Conservation (phyloP, 805 yeast genomes). For the Yamadazyma insecticola region DNA sequence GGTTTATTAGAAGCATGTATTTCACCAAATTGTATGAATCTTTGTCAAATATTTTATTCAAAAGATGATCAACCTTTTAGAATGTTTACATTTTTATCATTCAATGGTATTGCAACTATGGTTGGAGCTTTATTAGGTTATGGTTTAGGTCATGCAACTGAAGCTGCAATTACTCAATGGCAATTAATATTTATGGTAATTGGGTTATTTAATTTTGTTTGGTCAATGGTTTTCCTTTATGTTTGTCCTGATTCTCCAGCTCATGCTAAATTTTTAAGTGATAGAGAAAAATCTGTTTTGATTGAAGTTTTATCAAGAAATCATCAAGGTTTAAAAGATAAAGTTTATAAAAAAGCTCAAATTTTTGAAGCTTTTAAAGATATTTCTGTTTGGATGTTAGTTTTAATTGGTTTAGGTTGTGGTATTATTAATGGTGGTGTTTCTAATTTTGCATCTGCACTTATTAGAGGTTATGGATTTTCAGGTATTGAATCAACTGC, state of each 20-base stretch:
- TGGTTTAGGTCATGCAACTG: slow-evolving; percentile 26
- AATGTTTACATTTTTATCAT: slow-evolving; percentile 22
- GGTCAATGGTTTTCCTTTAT: slow-evolving; percentile 14
- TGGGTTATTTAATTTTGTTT: slow-evolving; percentile 17
- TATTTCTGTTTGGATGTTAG: slow-evolving; percentile 15
- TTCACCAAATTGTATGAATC: slow-evolving; percentile 29
- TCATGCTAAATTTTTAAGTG: slow-evolving; percentile 26
- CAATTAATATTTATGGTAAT: slow-evolving; percentile 17
- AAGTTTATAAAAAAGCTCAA: slow-evolving; percentile 16
- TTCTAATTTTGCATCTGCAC: slow-evolving; percentile 20
- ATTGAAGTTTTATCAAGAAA: slow-evolving; percentile 17
- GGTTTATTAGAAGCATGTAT: slow-evolving; percentile 40
- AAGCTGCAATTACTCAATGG: slow-evolving; percentile 20
- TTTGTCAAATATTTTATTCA: slow-evolving; percentile 29
- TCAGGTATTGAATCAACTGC: slow-evolving; percentile 22
- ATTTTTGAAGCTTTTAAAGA: slow-evolving; percentile 18
- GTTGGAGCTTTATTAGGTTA: slow-evolving; percentile 20
- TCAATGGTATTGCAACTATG: slow-evolving; percentile 23
- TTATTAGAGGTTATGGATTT: slow-evolving; percentile 30
- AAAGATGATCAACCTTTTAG: slow-evolving; percentile 28
- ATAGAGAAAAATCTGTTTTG: slow-evolving; percentile 24
- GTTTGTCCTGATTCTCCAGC: slow-evolving; percentile 22
- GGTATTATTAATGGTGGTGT: slow-evolving; percentile 29
- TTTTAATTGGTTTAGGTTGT: slow-evolving; percentile 18
- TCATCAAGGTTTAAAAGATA: slow-evolving; percentile 22